Base-by-base conservation (phyloP, 2,329 filamentous ascomycete genomes). In the Trichoderma polysporum region DNA sequence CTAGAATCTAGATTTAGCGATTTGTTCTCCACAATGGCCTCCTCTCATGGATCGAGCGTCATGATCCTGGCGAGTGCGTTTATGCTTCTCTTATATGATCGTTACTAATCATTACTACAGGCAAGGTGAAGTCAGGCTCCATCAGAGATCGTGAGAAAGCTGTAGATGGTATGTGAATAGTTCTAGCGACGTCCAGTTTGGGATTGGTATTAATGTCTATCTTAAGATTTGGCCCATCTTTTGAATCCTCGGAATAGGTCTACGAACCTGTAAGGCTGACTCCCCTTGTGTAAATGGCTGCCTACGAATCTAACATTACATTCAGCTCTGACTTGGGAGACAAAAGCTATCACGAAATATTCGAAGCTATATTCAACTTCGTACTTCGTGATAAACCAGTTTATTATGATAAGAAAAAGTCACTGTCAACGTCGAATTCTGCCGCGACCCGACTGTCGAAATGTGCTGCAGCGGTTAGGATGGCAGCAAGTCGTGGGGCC, bases 301-400 rank as follows among this genome's bases (percentile, higher is more conserved):
- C 27, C 19, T n/a, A 73, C 67, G 75, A 59, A n/a, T 25, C 67
- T 57, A 41, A 69, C 60, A 49, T 17, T 5, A 25, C 13, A 9
- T 17, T 5, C 45, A 79, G 78, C 39, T 73, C 76, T 33, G 73
- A 78, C 13, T 81, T 97, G 37, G 86, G 85, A 53, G 92, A 97
- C 75, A 91, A 91, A 75, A 86, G 86, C n/a, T 97, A 91, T 71
- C 90, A 95, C 74, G 86, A 86, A 68, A 88, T 97, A 50, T 92
- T 92, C 72, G 93, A 97, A 73, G 86, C 87, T 1, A 81, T 98
- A 2, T 97, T 97, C 74, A 84, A 86, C 63, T 90, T 85, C 74
- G 85, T 85, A 1, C 76, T 89, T 19, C 78, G 84, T 15, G 93
- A 97, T 71, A 93, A 92, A 74, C 82, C 88, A 10, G 76, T 79